Evolutionary conservation across 1,284 basidiomycete genomes (phyloP).

Genomic region (Marasmius sp.): DNA sequence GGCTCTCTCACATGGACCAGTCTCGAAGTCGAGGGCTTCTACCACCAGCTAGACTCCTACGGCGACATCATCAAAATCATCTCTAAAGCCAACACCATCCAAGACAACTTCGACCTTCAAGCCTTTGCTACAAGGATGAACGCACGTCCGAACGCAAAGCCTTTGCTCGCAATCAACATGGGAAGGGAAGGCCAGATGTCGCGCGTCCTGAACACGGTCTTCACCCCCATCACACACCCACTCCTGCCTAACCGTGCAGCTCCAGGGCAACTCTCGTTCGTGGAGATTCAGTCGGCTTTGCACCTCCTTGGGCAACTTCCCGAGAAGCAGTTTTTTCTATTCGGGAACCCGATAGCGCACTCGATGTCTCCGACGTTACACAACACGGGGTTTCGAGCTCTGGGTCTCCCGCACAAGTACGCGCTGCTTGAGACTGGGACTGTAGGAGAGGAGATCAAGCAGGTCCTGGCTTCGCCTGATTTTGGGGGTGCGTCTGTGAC

Average conservation of each 20-base stretch:
- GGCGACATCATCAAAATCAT: conserved; percentile 95
- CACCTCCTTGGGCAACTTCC: conserved; percentile 81
- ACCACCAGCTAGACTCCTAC: conserved; percentile 59
- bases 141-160: conserved; percentile 54
- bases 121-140: conserved; percentile 61
- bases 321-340: conserved; percentile 76
- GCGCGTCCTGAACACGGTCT: conserved; percentile 81
- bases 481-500: conserved; percentile 98
- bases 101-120: conserved; percentile 83
- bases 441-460: conserved; percentile 67
- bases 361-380: conserved; percentile 94
- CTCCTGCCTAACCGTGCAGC: conserved; percentile 83
- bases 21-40: conserved; percentile 66
- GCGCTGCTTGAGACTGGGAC: conserved; percentile 72
- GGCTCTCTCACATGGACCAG: conserved; percentile 86
- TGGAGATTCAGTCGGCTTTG: conserved; percentile 81
- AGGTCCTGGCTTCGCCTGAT: conserved; percentile 61
- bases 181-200: conserved; percentile 88
- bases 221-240: conserved; percentile 91
- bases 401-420: conserved; percentile 86
- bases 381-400: conserved; percentile 81
- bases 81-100: conserved; percentile 73
- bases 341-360: conserved; percentile 86
- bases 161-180: conserved; percentile 95
- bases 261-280: conserved; percentile 90